phyloP scores from a whole-genome alignment of 2,329 filamentous ascomycete genomes.

The Sordariomycetes sp. region DNA sequence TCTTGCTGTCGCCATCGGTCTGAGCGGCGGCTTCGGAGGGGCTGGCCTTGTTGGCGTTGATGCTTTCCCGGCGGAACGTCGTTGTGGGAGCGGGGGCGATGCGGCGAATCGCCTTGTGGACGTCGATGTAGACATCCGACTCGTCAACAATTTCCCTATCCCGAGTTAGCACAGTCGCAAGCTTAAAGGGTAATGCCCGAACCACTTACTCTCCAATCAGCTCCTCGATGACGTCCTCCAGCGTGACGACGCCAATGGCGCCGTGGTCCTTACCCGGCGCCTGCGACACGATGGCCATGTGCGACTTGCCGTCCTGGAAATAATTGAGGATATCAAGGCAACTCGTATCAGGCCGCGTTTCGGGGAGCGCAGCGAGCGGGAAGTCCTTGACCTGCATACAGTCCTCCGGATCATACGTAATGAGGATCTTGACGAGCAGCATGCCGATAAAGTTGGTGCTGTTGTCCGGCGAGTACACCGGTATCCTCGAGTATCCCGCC shows the following conservation, averaged over 20 bases:
- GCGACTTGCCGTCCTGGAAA: constrained; percentile 97
- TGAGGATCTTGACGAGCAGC: constrained; percentile 96
- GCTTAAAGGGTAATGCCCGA: constrained; percentile 6
- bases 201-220: constrained; percentile 81
- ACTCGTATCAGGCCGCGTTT: constrained; percentile 89
- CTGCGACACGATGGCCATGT: constrained; percentile 95
- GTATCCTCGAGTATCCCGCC: constrained; percentile 90
- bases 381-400: constrained; percentile 78
- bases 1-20: not conserved
- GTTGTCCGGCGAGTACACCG: constrained; percentile 80
- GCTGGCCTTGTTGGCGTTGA: not conserved
- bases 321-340: constrained; percentile 98
- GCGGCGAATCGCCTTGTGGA: constrained; percentile 93
- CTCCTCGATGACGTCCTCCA: constrained; percentile 98
- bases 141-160: constrained; percentile 92
- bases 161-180: constrained; percentile 10
- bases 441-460: constrained; percentile 87
- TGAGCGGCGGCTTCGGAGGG: not conserved
- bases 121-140: constrained; percentile 94
- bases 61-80: constrained; percentile 29
- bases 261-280: constrained; percentile 81
- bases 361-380: constrained; percentile 81
- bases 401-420: constrained; percentile 96
- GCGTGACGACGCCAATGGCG: constrained; percentile 81
- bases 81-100: constrained; percentile 73